These are phyloP conservation scores for Auricularia auricula-judae DNA, from an alignment of 768 basidiomycete species.

Conservation along the genomic window DNA sequence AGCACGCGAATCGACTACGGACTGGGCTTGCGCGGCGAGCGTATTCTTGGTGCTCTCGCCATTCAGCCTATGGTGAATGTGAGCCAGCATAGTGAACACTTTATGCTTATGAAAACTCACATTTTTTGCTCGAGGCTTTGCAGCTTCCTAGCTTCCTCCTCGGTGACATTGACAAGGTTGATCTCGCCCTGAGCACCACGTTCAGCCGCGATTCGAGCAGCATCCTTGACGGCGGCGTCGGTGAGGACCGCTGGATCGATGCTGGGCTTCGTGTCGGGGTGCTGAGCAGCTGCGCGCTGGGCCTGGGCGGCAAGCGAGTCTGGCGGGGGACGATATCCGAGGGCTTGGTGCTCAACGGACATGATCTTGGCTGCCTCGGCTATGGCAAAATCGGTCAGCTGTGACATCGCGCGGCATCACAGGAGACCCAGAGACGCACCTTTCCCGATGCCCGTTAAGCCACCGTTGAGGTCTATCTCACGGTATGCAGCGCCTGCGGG, in stretches of 20 bases:
- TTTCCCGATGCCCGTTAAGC: background rate
- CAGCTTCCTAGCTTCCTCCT: background rate
- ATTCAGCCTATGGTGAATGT: background rate
- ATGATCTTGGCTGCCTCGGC: constrained; percentile 14
- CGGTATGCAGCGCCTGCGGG: background rate
- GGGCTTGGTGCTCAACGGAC: constrained; percentile 25
- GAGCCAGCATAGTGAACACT: background rate
- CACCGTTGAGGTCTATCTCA: background rate
- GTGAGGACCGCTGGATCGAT: background rate
- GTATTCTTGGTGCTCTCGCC: background rate
- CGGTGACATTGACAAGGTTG: background rate
- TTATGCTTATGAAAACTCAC: background rate
- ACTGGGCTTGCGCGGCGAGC: background rate
- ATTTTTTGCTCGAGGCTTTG: background rate
- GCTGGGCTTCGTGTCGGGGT: constrained; percentile 5
- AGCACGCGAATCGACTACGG: background rate
- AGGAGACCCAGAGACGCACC: background rate
- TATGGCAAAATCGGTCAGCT: background rate
- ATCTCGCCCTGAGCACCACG: background rate
- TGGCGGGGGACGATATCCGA: constrained; percentile 25
- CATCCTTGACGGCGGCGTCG: background rate
- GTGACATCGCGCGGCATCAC: background rate
- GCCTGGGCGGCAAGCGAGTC: constrained; percentile 25
- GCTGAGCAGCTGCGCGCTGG: constrained; percentile 23
- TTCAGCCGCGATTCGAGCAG: background rate